phyloP scores from a whole-genome alignment of 305 asterid species.

The Solanum hybrid region DNA sequence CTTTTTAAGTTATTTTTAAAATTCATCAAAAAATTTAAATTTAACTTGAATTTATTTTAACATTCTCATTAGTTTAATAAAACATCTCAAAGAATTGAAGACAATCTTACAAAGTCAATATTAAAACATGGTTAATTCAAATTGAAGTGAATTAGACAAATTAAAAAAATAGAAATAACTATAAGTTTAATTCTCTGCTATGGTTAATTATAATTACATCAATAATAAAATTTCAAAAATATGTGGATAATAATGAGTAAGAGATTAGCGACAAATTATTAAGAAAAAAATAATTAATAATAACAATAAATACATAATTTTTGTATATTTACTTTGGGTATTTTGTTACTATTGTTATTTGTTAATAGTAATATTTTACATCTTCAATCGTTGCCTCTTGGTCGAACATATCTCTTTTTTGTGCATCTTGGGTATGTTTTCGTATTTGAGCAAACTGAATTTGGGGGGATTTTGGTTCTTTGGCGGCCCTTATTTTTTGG shows the following conservation, averaged over 20 bases:
- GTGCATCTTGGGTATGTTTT: neutral
- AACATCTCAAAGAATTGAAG: neutral
- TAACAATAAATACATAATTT: neutral
- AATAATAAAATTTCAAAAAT: no score
- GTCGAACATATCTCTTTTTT: neutral
- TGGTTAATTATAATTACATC: neutral
- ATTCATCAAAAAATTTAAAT: neutral
- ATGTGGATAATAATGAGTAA: neutral
- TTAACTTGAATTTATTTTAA: no score
- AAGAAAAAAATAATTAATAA: neutral
- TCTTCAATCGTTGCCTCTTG: neutral
- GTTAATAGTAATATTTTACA: neutral
- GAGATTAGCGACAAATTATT: neutral
- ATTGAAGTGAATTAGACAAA: neutral
- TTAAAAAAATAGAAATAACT: no score
- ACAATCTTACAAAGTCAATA: neutral
- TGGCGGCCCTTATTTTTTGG: neutral
- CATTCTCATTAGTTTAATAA: neutral
- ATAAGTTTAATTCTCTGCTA: neutral
- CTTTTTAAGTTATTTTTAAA: no score
- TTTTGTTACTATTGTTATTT: neutral
- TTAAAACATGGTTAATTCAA: neutral
- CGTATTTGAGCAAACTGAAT: neutral
- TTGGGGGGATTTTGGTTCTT: neutral
- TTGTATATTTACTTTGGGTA: no score